Conservation (phyloP, 768 basidiomycete genomes). For the Erythrobasidium yunnanense region DNA sequence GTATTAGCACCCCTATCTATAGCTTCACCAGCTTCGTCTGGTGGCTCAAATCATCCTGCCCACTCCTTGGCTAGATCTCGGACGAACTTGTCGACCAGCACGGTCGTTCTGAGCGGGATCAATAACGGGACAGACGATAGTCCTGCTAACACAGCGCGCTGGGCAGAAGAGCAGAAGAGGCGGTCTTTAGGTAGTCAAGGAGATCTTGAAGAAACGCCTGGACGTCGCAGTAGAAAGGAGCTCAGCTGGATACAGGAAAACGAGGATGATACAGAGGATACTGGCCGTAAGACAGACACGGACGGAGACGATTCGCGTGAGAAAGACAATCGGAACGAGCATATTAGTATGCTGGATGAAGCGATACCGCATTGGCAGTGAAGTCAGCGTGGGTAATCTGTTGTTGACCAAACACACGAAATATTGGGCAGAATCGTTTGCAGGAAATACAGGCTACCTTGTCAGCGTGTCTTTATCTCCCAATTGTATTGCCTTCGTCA, state of each 20-base stretch:
- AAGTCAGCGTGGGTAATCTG: no score
- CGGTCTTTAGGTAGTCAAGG: not conserved
- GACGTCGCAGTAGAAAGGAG: not conserved
- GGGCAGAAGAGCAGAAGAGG: slow-evolving; percentile 23
- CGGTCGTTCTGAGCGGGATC: not conserved
- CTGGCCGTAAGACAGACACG: no score
- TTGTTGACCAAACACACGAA: no score
- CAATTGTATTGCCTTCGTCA: no score
- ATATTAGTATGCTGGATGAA: no score
- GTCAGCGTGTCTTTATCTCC: no score
- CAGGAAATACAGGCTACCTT: no score
- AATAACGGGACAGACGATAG: not conserved
- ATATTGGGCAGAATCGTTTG: no score
- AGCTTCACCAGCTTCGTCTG: not conserved
- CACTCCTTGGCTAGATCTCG: slow-evolving; percentile 5
- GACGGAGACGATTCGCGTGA: no score
- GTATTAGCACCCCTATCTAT: slow-evolving; percentile 24
- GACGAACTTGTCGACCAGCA: not conserved
- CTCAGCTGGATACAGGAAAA: slow-evolving; percentile 23
- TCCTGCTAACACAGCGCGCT: slow-evolving; percentile 20
- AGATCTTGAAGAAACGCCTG: not conserved
- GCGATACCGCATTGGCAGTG: no score
- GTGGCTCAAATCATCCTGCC: not conserved
- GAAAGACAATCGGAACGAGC: no score
- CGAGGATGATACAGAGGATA: not conserved